Base-by-base conservation (phyloP, 306 rosid species). In the Quillaja saponaria region DNA sequence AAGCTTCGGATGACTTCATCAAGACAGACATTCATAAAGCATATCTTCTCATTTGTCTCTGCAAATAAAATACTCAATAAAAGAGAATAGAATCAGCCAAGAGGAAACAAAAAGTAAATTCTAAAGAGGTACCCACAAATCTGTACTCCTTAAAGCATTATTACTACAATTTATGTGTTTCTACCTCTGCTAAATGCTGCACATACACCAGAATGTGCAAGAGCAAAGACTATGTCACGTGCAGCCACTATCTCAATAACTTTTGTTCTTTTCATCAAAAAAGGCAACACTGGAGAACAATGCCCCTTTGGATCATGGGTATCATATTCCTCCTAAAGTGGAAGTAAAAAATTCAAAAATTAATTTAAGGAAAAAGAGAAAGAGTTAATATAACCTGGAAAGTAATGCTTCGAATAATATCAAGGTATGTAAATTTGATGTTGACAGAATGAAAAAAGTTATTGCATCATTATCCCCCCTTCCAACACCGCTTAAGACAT, bases 1-100 rank as follows among this genome's bases (percentile, higher is more conserved):
- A 90, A 82, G 66, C 97, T 90, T 33, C 97, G 82, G 37, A 90
- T 90, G 42, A 90, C 95, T 84, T 90, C 97, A 54, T 90, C 97
- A 2, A 85, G 95, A 58, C 92, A 75, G 54, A 90, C 84, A 64
- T 90, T 90, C 85, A 90, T 51, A 78, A 84, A 90, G 74, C 97
- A 90, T 81, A 90, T 81, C 83, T 90, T 82, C 73, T 87, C 80
- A 59, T 90, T 80, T 42, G 88, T 84, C 78, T 87, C 97, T 90
- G 95, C 78, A 72, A 41, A 55, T 34, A 70, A 55, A 16, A 69
- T 42, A 55, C 25, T 37, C 49, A 63, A 56, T 49, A 31, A 6
- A 18, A 52, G 10, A 21, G 5, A 10, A 25, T 6, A 34, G 14
- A 14, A 15, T 12, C 55, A 9, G 8, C 15, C 17, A 53, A 9